These are phyloP conservation scores for Boletus smithii DNA, from an alignment of 1,284 basidiomycete genomes.

Conservation along the genomic window DNA sequence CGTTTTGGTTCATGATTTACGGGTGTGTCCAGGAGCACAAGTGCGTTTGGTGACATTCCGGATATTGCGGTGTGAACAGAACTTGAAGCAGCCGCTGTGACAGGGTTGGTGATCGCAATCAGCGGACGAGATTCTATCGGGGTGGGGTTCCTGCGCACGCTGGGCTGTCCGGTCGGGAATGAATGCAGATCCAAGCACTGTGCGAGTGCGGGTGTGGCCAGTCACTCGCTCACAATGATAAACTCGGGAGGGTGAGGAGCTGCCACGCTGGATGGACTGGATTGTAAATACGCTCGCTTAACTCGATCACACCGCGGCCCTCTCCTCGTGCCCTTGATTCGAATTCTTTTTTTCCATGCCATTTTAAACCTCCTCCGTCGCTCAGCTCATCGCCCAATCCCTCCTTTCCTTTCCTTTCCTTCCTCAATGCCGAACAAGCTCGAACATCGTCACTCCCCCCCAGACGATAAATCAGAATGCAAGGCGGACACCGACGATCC, in stretches of 20 bases:
- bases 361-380: conserved; percentile 42
- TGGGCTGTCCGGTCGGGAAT: conserved; percentile 28
- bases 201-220: neutral
- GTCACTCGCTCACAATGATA: no score
- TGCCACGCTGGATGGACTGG: conserved; percentile 30
- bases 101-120: conserved; percentile 23
- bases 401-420: neutral
- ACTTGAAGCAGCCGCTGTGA: no score
- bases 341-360: conserved; percentile 52
- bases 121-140: conserved; percentile 26
- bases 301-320: conserved; percentile 42
- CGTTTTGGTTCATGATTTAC: conserved; percentile 19
- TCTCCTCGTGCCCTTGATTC: conserved; percentile 64
- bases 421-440: conserved; percentile 45
- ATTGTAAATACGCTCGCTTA: conserved; percentile 40
- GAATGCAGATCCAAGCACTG: conserved; percentile 32
- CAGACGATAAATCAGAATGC: conserved; percentile 33
- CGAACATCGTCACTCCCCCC: conserved; percentile 34
- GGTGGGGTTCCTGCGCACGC: conserved; percentile 29
- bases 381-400: conserved; percentile 4
- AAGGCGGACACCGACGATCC: conserved; percentile 42
- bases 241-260: conserved; percentile 4
- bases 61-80: no score
- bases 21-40: conserved; percentile 12
- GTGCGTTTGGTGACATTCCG: no score